Conservation (phyloP, 176 grass and related monocot species). For the Zea luxurians region DNA sequence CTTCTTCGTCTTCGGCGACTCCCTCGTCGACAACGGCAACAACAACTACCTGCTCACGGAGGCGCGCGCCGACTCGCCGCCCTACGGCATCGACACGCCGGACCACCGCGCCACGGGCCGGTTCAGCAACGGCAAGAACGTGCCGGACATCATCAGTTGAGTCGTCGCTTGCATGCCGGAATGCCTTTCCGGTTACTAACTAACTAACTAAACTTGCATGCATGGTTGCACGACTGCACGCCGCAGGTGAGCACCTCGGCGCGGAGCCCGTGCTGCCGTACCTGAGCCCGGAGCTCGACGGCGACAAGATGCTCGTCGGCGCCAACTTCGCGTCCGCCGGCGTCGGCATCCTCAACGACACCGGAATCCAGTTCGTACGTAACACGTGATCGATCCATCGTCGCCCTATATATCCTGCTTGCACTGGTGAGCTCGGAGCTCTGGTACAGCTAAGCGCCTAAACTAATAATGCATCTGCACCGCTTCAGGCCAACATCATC, state of each 20-base stretch:
- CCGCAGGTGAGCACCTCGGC: conserved; percentile 70
- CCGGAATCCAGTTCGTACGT: conserved; percentile 72
- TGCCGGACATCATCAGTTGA: conserved; percentile 78
- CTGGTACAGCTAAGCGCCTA: too few species aligned
- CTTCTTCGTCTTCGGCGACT: conserved; percentile 98
- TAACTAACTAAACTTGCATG: too few species aligned
- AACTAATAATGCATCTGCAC: too few species aligned
- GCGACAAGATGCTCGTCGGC: conserved; percentile 75
- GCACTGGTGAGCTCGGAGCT: too few species aligned
- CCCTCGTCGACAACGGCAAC: conserved; percentile 93
- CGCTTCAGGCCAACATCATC: conserved; percentile 53
- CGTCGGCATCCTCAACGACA: conserved; percentile 93
- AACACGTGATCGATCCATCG: too few species aligned
- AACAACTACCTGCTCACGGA: conserved; percentile 75
- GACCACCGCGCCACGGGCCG: conserved; percentile 63
- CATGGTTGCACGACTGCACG: too few species aligned
- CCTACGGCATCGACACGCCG: conserved; percentile 82
- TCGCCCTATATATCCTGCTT: too few species aligned
- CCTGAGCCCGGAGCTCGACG: conserved; percentile 74
- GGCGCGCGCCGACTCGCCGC: conserved; percentile 74
- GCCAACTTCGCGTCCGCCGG: conserved; percentile 97
- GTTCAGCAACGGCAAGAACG: conserved; percentile 86
- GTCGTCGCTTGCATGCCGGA: too few species aligned
- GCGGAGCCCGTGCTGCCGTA: conserved; percentile 66
- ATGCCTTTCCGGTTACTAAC: too few species aligned